Percentiles rank a stretch among this genome's conserved stretches.
Evolutionary conservation across 2,329 filamentous ascomycete genomes (phyloP).

Genomic region (Alternaria rosae): DNA sequence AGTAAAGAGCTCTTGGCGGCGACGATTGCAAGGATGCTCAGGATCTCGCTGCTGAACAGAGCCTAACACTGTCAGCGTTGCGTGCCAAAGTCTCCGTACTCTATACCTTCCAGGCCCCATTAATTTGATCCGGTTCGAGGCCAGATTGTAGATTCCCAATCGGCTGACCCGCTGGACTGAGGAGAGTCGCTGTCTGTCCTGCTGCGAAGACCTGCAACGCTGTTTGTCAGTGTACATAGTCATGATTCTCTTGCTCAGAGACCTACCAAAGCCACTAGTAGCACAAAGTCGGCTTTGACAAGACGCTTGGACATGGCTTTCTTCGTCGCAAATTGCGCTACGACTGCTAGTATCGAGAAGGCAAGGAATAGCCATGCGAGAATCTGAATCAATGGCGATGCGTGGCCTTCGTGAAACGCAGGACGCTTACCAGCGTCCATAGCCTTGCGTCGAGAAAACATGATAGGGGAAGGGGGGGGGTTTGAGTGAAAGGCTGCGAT

Average conservation of each 20-base stretch:
- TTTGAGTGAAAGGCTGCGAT: too few relatives aligned
- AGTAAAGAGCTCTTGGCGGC: constrained; percentile 2
- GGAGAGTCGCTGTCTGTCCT: constrained; percentile 1
- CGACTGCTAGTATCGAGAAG: constrained; percentile 5
- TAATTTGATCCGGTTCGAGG: background rate
- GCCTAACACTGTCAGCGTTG: background rate
- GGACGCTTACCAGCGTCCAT: constrained; percentile 2
- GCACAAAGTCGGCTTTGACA: background rate
- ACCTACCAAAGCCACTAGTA: background rate
- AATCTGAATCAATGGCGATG: constrained; percentile 12
- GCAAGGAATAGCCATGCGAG: constrained; percentile 13
- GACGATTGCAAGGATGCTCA: background rate
- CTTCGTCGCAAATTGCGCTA: constrained; percentile 15
- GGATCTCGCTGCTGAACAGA: constrained; percentile 1
- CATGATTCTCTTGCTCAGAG: background rate
- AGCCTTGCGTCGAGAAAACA: background rate
- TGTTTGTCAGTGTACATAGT: background rate
- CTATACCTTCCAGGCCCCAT: constrained; percentile 1
- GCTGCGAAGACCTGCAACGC: background rate
- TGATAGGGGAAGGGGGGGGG: too few relatives aligned
- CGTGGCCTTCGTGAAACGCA: constrained; percentile 2
- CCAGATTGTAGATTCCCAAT: constrained; percentile 2
- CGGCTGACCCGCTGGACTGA: constrained; percentile 12
- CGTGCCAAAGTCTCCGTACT: too few relatives aligned
- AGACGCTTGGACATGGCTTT: constrained; percentile 5